Percentiles rank a stretch among this genome's conserved stretches.
phyloP scores from a whole-genome alignment of 176 grass and related monocot genomes.

The Juncus effusus region DNA sequence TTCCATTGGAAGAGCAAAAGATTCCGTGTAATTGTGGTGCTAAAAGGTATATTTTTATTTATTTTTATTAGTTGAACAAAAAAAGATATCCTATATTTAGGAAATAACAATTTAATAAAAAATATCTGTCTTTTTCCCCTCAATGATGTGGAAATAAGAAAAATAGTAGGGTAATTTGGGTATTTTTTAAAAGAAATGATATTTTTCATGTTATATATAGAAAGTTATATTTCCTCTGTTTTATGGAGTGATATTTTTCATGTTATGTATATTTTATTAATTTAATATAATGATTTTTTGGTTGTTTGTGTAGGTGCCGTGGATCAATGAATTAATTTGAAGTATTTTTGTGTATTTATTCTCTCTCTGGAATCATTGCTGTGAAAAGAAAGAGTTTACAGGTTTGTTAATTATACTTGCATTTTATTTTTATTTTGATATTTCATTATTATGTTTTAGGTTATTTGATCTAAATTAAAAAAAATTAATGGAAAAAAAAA shows the following conservation, averaged over 20 bases:
- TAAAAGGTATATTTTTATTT: constrained; percentile 50
- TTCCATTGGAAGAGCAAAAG: constrained; percentile 92
- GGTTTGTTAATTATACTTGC: constrained; percentile 8
- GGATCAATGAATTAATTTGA: constrained; percentile 99
- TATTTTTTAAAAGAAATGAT: constrained; percentile 16
- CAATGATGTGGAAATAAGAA: too few species aligned
- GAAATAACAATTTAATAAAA: not conserved
- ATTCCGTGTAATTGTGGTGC: constrained; percentile 95
- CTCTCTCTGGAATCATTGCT: not conserved
- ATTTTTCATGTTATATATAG: not conserved
- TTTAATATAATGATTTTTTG: constrained; percentile 22
- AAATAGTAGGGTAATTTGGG: not conserved
- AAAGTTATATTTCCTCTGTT: not conserved
- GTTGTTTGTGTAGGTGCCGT: constrained; percentile 67
- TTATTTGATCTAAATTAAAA: constrained; percentile 9
- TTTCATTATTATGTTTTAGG: not conserved
- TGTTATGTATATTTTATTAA: constrained; percentile 12
- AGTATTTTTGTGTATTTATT: constrained; percentile 5
- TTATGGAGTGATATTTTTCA: not conserved
- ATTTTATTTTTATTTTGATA: not conserved
- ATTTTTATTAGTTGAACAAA: not conserved
- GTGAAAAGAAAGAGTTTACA: not conserved
- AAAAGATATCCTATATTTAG: not conserved
- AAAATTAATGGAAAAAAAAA: not conserved
- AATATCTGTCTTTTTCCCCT: not conserved